Percentiles rank a stretch among this genome's conserved stretches.
phyloP scores from a whole-genome alignment of 371 early-diverging fungal genomes.

The Fennellomyces sp. region DNA sequence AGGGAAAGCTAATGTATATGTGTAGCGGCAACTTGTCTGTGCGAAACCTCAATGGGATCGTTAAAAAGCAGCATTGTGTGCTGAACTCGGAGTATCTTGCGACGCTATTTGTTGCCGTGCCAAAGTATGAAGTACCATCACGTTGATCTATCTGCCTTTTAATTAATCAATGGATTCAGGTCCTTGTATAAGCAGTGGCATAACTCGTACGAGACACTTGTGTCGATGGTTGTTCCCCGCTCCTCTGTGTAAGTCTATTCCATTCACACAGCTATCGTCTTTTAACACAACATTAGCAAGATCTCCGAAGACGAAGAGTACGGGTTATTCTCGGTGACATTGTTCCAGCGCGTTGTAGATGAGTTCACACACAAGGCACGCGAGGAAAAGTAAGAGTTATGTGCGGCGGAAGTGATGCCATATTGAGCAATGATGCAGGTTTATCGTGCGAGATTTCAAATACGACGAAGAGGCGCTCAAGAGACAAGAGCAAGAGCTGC shows the following conservation, averaged over 20 bases:
- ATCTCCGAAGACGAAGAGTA: conserved; percentile 93
- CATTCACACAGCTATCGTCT: neutral
- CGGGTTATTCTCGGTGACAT: conserved; percentile 83
- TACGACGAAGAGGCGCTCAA: conserved; percentile 82
- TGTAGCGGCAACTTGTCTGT: conserved; percentile 90
- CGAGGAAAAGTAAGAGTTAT: conserved; percentile 67
- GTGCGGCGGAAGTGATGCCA: neutral
- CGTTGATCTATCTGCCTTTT: neutral
- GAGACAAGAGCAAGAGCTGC: conserved; percentile 72
- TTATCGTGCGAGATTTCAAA: conserved; percentile 89
- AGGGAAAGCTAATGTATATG: neutral
- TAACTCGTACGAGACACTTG: conserved; percentile 83
- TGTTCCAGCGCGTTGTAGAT: conserved; percentile 86
- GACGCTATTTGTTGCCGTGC: conserved; percentile 92
- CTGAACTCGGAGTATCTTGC: conserved; percentile 90
- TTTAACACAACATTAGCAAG: conserved; percentile 43
- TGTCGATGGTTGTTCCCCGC: conserved; percentile 94
- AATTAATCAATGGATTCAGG: conserved; percentile 30
- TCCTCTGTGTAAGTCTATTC: conserved; percentile 75
- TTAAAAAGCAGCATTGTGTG: conserved; percentile 89
- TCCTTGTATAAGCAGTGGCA: conserved; percentile 78
- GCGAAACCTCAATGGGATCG: conserved; percentile 79
- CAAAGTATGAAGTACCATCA: conserved; percentile 61
- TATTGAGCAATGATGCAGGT: conserved; percentile 48
- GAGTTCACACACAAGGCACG: conserved; percentile 88